Conservation (phyloP, 1,284 basidiomycete species). For the Cutaneotrichosporon mucoides region DNA sequence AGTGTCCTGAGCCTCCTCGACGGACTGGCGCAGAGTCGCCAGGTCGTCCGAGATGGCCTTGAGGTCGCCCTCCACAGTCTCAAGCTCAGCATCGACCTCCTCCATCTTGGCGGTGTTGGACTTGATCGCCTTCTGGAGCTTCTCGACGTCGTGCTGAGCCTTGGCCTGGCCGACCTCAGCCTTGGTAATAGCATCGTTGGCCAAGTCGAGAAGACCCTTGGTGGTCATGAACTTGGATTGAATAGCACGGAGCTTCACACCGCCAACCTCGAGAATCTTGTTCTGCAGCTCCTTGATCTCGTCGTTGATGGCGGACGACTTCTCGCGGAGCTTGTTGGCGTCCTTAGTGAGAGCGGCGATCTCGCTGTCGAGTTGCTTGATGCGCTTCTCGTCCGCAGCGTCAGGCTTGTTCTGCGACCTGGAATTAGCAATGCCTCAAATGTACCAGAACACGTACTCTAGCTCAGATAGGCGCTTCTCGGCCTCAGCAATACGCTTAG, state of each 20-base stretch:
- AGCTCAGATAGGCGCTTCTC: conserved; percentile 76
- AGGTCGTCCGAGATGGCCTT: conserved; percentile 60
- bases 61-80: conserved; percentile 61
- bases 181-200: conserved; percentile 87
- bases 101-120: conserved; percentile 59
- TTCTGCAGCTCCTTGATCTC: conserved; percentile 85
- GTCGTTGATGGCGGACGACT: conserved; percentile 67
- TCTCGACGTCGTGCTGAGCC: conserved; percentile 76
- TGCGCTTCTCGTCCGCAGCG: conserved; percentile 72
- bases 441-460: conserved; percentile 47
- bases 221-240: conserved; percentile 86
- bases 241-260: conserved; percentile 70
- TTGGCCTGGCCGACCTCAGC: conserved; percentile 87
- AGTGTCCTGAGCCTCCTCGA: conserved; percentile 56
- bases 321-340: conserved; percentile 63
- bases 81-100: conserved; percentile 65
- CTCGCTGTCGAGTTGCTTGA: conserved; percentile 65
- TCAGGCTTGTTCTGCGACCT: conserved; percentile 70
- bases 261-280: conserved; percentile 88
- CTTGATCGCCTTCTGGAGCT: conserved; percentile 61
- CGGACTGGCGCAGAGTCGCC: conserved; percentile 61
- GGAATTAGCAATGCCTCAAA: no score
- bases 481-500: conserved; percentile 72
- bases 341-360: conserved; percentile 61
- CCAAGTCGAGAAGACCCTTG: conserved; percentile 72